Conservation (phyloP, 768 basidiomycete genomes). For the Lactarius hengduanensis region DNA sequence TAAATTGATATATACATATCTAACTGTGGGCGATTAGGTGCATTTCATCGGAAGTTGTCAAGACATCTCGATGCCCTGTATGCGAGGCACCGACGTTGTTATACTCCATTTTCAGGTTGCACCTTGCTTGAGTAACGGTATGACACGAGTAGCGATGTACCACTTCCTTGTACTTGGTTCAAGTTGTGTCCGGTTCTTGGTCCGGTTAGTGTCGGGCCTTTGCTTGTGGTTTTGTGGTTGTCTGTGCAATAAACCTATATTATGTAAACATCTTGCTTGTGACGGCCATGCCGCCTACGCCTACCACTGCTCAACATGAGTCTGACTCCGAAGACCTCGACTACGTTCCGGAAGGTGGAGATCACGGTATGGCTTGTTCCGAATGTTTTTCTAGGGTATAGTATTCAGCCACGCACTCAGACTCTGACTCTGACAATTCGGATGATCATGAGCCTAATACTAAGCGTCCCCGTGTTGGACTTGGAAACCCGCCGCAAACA, state of each 20-base stretch:
- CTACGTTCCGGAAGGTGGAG: constrained; percentile 56
- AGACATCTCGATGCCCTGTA: constrained; percentile 49
- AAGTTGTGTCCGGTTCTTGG: no score
- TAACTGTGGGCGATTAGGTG: constrained; percentile 40
- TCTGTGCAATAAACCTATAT: constrained; percentile 10
- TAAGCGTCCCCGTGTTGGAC: constrained; percentile 37
- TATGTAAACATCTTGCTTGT: constrained; percentile 17
- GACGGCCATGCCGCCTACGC: constrained; percentile 20
- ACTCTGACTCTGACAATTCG: constrained; percentile 41
- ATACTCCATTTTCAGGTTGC: constrained; percentile 57
- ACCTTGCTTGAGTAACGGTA: constrained; percentile 29
- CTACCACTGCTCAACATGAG: constrained; percentile 31
- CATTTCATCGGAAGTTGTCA: constrained; percentile 49
- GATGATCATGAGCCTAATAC: constrained; percentile 42
- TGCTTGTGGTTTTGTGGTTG: background rate
- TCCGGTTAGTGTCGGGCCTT: background rate
- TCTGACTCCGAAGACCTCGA: constrained; percentile 73
- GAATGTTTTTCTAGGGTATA: background rate
- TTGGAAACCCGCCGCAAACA: constrained; percentile 29
- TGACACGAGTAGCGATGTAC: background rate
- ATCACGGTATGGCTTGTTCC: constrained; percentile 29
- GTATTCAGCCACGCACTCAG: background rate
- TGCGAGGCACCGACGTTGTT: constrained; percentile 49
- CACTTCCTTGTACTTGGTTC: background rate
- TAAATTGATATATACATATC: background rate